Evolutionary conservation across 108 stramenopile genomes (phyloP), one percentile per base, ranked within the genome.

Genomic region (Fragilaria crotonensis): DNA sequence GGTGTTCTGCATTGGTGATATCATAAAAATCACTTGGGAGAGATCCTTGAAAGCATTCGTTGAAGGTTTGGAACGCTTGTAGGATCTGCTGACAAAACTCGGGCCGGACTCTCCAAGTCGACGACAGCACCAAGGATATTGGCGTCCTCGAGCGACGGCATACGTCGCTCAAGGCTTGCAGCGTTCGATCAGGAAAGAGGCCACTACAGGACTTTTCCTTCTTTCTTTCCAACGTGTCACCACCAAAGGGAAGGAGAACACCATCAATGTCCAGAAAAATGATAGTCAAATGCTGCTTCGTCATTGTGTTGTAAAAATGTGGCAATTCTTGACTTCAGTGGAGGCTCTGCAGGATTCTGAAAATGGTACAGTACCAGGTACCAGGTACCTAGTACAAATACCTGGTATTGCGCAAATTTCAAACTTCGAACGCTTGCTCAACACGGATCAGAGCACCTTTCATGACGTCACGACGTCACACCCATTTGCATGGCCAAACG

Each of bases 191-290:
- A 3, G 85, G 85, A 58, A 87, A 87, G 48, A 83, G 60, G 27
- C 61, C 64, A 30, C 60, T 55, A 14, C 33, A 48, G 11, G 50
- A 55, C 33, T 20, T 56, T 28, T 53, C 17, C 23, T 29, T 30
- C 45, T 32, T 31, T 33, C 28, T 59, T 21, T 58, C 23, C 14
- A 0, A 56, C 65, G 19, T 33, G 33, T 44, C 29, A 18, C 23
- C 64, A 27, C 73, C 73, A 59, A 87, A 87, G 7, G 85, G 85
- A 32, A 87, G 75, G 27, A 87, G 69, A 3, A 87, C 85, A 7
- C 85, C 85, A 59, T 87, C 85, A 26, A 87, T 87, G 47, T 87
- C 85, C 19, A 87, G 53, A 64, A 87, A 87, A 25, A 87, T 74
- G 25, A 87, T 26, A 28, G 23, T 26, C n/a, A n/a, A n/a, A n/a